phyloP scores from a whole-genome alignment of 2,329 filamentous ascomycete species.

The Colletotrichum sp. region DNA sequence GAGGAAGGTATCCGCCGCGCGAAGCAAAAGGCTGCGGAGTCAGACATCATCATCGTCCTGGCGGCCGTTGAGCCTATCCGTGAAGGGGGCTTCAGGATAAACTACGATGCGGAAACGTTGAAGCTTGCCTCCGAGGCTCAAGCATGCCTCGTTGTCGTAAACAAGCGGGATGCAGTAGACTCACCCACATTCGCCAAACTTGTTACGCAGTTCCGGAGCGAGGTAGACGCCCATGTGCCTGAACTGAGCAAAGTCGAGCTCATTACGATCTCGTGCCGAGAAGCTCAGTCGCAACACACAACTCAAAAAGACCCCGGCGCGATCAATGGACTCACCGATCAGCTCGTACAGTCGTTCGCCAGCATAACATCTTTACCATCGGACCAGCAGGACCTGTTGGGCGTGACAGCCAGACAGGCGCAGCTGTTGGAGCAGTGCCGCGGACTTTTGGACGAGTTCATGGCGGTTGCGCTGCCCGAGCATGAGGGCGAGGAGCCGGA shows the following conservation, averaged over 20 bases:
- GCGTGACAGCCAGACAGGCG: slow-evolving; percentile 88
- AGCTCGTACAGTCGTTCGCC: slow-evolving; percentile 71
- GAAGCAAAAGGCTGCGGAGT: slow-evolving; percentile 78
- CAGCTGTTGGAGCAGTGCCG: slow-evolving; percentile 79
- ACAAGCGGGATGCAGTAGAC: slow-evolving; percentile 63
- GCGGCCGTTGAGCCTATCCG: slow-evolving; percentile 69
- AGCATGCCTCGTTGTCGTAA: slow-evolving; percentile 61
- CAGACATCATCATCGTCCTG: slow-evolving; percentile 85
- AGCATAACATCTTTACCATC: slow-evolving; percentile 73
- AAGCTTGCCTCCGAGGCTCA: slow-evolving; percentile 54
- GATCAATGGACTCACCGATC: slow-evolving; percentile 71
- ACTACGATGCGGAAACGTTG: slow-evolving; percentile 61
- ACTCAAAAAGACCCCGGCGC: slow-evolving; percentile 59
- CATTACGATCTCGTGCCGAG: slow-evolving; percentile 76
- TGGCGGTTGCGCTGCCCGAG: slow-evolving; percentile 56
- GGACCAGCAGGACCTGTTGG: slow-evolving; percentile 82
- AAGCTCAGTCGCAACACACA: slow-evolving; percentile 45
- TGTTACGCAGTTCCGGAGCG: slow-evolving; percentile 42
- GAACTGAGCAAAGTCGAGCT: slow-evolving; percentile 42
- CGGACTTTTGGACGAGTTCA: slow-evolving; percentile 74
- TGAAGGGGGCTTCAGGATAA: slow-evolving; percentile 46
- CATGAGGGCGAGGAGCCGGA: slow-evolving; percentile 64
- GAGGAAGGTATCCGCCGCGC: slow-evolving; percentile 90
- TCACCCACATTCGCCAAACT: slow-evolving; percentile 39
- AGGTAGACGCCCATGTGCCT: slow-evolving; percentile 44